Percentiles rank a stretch among this genome's conserved stretches.
These are phyloP conservation scores for Yamadazyma membranifaciens DNA, from an alignment of 1,139 yeast genomes.

Conservation along the genomic window DNA sequence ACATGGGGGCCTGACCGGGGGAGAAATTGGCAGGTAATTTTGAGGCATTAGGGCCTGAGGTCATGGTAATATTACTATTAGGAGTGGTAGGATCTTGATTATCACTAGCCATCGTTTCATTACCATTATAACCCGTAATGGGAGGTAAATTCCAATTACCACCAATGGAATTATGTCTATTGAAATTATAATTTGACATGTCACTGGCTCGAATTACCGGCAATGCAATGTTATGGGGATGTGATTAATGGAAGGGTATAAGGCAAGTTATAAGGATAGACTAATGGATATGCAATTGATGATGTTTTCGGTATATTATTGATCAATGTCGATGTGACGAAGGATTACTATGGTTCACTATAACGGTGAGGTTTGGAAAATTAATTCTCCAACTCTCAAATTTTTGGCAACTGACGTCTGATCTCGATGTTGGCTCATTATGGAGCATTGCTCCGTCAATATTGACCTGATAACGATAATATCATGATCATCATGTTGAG, in stretches of 20 bases:
- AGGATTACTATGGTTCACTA: too few species aligned
- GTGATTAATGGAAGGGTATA: neutral
- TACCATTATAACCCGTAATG: slow-evolving; percentile 12
- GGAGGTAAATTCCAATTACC: slow-evolving; percentile 35
- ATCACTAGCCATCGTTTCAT: neutral
- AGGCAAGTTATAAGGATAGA: neutral
- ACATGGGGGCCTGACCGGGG: slow-evolving; percentile 11
- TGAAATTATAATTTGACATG: slow-evolving; percentile 3
- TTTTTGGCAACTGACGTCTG: neutral
- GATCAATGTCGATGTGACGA: too few species aligned
- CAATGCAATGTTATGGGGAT: neutral
- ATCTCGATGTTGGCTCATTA: too few species aligned
- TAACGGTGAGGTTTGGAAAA: neutral
- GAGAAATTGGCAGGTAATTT: neutral
- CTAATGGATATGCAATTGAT: neutral
- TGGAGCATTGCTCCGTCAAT: too few species aligned
- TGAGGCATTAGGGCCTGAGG: neutral
- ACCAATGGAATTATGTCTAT: slow-evolving; percentile 42
- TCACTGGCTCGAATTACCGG: neutral
- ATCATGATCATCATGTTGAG: too few species aligned
- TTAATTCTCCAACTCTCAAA: slow-evolving; percentile 2
- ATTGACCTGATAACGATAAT: too few species aligned
- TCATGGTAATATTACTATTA: neutral
- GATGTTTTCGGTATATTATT: too few species aligned
- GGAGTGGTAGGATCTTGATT: neutral